A percentile compares a stretch with the other conserved stretches of the same genome.
These are phyloP conservation scores for Mycocentrospora acerina DNA, from an alignment of 2,329 filamentous ascomycete genomes.

Conservation along the genomic window DNA sequence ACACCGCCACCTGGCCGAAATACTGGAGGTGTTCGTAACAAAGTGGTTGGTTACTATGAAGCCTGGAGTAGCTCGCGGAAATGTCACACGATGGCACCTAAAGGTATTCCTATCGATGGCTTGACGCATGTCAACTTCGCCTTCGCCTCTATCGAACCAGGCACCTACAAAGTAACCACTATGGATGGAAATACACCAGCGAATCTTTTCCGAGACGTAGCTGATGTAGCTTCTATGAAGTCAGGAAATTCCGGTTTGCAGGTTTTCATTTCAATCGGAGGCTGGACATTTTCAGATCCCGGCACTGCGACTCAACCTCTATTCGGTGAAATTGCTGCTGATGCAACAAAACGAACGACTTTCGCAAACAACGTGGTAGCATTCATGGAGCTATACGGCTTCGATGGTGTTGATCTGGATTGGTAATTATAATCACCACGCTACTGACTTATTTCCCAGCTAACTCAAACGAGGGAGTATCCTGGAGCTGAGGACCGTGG, in stretches of 20 bases:
- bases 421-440: conserved; percentile 34
- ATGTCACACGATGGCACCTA: too few species aligned
- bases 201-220: too few species aligned
- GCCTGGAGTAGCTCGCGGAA: too few species aligned
- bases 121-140: too few species aligned
- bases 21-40: too few species aligned
- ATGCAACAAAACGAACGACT: conserved; percentile 10
- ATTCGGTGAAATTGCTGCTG: conserved; percentile 2
- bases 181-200: too few species aligned
- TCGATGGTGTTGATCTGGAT: conserved; percentile 50
- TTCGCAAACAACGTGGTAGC: conserved; percentile 40
- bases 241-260: conserved; percentile 27
- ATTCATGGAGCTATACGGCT: conserved; percentile 46
- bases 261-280: conserved; percentile 42
- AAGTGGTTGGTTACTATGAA: too few species aligned
- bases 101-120: too few species aligned
- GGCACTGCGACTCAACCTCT: conserved; percentile 32
- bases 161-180: too few species aligned
- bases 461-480: conserved; percentile 28
- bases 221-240: conserved; percentile 16
- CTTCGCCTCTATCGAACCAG: too few species aligned
- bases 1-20: too few species aligned
- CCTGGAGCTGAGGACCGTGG: conserved; percentile 11
- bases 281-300: conserved; percentile 46
- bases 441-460: too few species aligned